Conservation (phyloP, 768 basidiomycete species). For the Strobilomyces echinocephalus region DNA sequence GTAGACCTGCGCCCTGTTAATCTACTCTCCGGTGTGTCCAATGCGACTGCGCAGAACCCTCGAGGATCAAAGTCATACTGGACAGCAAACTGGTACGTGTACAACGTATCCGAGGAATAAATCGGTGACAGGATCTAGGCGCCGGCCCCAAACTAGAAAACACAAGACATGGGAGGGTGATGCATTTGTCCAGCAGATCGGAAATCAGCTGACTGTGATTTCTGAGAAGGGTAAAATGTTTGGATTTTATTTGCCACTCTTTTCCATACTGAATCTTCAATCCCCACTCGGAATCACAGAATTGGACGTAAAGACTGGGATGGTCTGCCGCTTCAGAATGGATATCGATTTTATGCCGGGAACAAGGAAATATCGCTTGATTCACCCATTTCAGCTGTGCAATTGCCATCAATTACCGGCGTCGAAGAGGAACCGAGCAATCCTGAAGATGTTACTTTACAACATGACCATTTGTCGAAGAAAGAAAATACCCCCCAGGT, state of each 20-base stretch:
- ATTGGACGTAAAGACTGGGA: slow-evolving; percentile 62
- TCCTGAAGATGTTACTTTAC: slow-evolving; percentile 10
- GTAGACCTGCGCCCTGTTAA: slow-evolving; percentile 41
- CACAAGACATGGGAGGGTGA: slow-evolving; percentile 87
- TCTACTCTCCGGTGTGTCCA: slow-evolving; percentile 25
- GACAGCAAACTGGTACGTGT: slow-evolving; percentile 63
- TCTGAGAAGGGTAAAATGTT: slow-evolving; percentile 72
- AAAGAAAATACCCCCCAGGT: slow-evolving; percentile 22
- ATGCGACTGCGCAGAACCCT: slow-evolving; percentile 3
- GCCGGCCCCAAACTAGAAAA: slow-evolving; percentile 68
- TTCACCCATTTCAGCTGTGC: slow-evolving; percentile 41
- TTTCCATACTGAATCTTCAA: slow-evolving; percentile 11
- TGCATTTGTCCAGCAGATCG: slow-evolving; percentile 51
- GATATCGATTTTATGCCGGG: slow-evolving; percentile 42
- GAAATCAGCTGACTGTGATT: slow-evolving; percentile 53
- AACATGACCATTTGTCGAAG: slow-evolving; percentile 4
- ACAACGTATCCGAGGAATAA: neutral
- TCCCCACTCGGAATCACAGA: slow-evolving; percentile 30
- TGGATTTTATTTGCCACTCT: slow-evolving; percentile 1
- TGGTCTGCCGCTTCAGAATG: slow-evolving; percentile 41
- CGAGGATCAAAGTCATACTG: slow-evolving; percentile 40
- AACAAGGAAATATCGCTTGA: slow-evolving; percentile 64
- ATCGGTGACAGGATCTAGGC: slow-evolving; percentile 40
- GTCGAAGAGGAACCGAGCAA: slow-evolving; percentile 27
- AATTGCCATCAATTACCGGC: slow-evolving; percentile 46